Evolutionary conservation across 2,329 filamentous ascomycete genomes (phyloP).

Genomic region (Fusarium xylarioides): DNA sequence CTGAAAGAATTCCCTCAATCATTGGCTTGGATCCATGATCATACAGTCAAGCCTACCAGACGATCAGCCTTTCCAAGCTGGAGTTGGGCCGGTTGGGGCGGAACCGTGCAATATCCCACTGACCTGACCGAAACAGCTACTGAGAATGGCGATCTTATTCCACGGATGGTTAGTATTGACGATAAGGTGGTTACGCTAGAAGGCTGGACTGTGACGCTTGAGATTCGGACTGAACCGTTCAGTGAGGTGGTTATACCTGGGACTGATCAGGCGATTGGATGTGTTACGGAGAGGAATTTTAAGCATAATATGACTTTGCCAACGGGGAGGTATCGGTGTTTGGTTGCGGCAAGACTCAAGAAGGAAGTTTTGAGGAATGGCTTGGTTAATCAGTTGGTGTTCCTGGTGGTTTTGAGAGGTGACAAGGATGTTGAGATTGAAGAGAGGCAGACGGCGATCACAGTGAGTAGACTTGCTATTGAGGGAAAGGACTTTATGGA

Average conservation of each 20-base stretch:
- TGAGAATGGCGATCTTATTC: background rate
- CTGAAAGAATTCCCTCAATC: background rate
- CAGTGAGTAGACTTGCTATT: background rate
- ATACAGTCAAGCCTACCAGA: background rate
- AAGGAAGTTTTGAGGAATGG: background rate
- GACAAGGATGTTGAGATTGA: background rate
- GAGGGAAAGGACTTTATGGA: background rate
- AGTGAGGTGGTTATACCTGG: background rate
- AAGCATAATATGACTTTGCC: background rate
- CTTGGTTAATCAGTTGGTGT: background rate
- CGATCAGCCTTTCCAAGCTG: background rate
- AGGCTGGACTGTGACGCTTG: background rate
- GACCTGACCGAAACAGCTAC: background rate
- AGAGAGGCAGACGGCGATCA: background rate
- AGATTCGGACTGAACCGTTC: background rate
- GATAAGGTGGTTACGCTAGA: rapidly evolving
- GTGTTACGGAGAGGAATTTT: background rate
- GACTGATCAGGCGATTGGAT: background rate
- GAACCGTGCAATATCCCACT: background rate
- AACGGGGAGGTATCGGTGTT: background rate
- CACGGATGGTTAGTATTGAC: background rate
- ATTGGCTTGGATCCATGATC: background rate
- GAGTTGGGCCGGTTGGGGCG: background rate
- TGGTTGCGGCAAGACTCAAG: background rate
- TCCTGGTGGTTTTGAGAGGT: background rate